Evolutionary conservation across 2,329 filamentous ascomycete genomes (phyloP).

Genomic region (Verticillium longisporum): DNA sequence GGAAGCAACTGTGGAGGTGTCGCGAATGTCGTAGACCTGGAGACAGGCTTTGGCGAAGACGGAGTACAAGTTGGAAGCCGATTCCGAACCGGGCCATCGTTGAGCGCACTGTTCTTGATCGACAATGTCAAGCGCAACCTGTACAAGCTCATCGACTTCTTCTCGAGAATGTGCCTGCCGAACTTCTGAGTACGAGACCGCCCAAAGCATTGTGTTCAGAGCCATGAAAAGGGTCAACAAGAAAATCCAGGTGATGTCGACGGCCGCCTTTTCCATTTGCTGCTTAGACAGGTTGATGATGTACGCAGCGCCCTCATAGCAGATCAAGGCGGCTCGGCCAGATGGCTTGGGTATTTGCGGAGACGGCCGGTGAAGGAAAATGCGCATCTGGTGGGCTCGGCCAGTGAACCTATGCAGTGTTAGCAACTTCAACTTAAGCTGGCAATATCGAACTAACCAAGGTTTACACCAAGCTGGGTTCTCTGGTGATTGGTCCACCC

Average conservation of each 20-base stretch:
- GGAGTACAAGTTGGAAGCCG: slow-evolving; percentile 79
- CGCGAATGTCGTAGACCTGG: slow-evolving; percentile 70
- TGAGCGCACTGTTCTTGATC: slow-evolving; percentile 61
- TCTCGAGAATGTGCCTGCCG: slow-evolving; percentile 65
- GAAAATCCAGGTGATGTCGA: slow-evolving; percentile 93
- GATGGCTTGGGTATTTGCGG: slow-evolving; percentile 88
- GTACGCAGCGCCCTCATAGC: slow-evolving; percentile 74
- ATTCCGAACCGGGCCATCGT: slow-evolving; percentile 84
- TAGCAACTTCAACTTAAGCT: neutral
- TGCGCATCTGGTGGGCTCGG: slow-evolving; percentile 79
- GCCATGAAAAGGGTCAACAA: slow-evolving; percentile 85
- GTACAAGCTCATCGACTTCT: slow-evolving; percentile 69
- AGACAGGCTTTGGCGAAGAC: slow-evolving; percentile 80
- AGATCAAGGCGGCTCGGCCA: slow-evolving; percentile 67
- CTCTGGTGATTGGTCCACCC: slow-evolving; percentile 71
- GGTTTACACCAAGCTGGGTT: slow-evolving; percentile 65
- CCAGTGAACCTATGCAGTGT: slow-evolving; percentile 47
- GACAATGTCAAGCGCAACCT: slow-evolving; percentile 71
- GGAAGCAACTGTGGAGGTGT: slow-evolving; percentile 26
- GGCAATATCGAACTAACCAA: slow-evolving; percentile 51
- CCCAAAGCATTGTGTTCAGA: slow-evolving; percentile 87
- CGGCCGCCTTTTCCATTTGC: slow-evolving; percentile 67
- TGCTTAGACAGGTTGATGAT: slow-evolving; percentile 76
- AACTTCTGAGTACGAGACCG: slow-evolving; percentile 79
- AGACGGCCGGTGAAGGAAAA: slow-evolving; percentile 83